Evolutionary conservation across 108 stramenopile species (phyloP).

Genomic region (Pseudonitzschia pungens): DNA sequence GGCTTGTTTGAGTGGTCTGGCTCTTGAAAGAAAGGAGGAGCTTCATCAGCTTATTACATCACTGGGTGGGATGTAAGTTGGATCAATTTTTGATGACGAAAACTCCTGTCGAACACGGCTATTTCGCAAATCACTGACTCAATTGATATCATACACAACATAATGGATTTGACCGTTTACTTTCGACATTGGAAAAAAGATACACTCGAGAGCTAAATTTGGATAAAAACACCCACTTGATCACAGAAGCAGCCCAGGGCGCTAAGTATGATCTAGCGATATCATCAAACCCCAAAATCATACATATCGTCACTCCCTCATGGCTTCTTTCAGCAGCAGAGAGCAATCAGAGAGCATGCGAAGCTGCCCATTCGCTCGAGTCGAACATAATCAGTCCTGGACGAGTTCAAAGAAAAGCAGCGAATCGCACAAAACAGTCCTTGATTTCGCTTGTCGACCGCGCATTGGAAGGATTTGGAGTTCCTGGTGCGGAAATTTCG

Average conservation of each 20-base stretch:
- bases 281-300: slow-evolving; percentile 12
- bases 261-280: slow-evolving; percentile 43
- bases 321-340: slow-evolving; percentile 38
- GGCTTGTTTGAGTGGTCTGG: slow-evolving; percentile 48
- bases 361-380: slow-evolving; percentile 14
- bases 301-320: slow-evolving; percentile 42
- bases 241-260: slow-evolving; percentile 36
- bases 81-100: too few species aligned
- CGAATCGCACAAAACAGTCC: background rate
- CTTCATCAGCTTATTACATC: slow-evolving; percentile 34
- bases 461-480: slow-evolving; percentile 3
- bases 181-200: background rate
- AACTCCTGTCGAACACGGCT: too few species aligned
- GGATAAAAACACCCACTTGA: slow-evolving; percentile 49
- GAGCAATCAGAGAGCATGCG: slow-evolving; percentile 23
- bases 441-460: background rate
- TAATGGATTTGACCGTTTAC: background rate
- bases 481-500: background rate
- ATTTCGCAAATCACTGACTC: background rate
- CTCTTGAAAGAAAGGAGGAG: slow-evolving; percentile 28
- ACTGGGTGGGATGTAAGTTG: slow-evolving; percentile 47
- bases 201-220: slow-evolving; percentile 46
- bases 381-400: background rate
- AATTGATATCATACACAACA: background rate
- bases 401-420: background rate